phyloP scores from a whole-genome alignment of 2,329 filamentous ascomycete genomes.

The Leptosphaerulina australis region DNA sequence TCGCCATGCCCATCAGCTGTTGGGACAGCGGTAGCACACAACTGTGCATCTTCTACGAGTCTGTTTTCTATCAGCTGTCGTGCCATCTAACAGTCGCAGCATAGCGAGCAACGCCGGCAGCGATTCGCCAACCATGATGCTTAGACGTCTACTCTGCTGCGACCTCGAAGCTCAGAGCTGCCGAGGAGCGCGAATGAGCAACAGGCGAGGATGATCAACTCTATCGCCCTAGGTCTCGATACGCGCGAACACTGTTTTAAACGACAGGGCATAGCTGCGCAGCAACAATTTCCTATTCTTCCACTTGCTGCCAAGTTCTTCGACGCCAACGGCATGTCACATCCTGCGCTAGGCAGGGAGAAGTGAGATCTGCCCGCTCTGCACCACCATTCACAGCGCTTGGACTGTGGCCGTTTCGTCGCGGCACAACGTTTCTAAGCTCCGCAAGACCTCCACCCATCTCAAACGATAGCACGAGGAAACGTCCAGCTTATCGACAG shows the following conservation, averaged over 20 bases:
- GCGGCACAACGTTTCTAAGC: constrained; percentile 13
- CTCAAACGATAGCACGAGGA: constrained; percentile 18
- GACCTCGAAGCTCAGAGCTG: neutral
- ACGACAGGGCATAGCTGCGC: neutral
- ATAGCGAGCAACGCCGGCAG: no score
- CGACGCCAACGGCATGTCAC: constrained; percentile 6
- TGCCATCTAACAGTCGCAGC: neutral
- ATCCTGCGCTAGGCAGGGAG: constrained; percentile 8
- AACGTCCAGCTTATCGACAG: constrained; percentile 5
- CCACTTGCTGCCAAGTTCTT: constrained; percentile 3
- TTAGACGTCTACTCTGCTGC: neutral
- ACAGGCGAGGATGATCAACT: neutral
- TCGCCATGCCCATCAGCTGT: constrained; percentile 2
- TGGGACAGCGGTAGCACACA: constrained; percentile 1
- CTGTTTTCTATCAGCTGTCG: neutral
- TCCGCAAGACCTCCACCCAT: constrained; percentile 10
- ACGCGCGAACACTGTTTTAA: neutral
- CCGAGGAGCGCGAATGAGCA: no score
- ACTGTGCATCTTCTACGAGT: neutral
- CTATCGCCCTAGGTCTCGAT: neutral
- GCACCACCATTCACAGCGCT: constrained; percentile 14
- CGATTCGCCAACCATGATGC: neutral
- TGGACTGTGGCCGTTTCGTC: constrained; percentile 11
- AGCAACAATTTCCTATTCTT: constrained; percentile 1
- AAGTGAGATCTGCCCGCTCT: constrained; percentile 2